phyloP scores from a whole-genome alignment of 495 filamentous ascomycete genomes.

The Amphirosellinia nigrospora region DNA sequence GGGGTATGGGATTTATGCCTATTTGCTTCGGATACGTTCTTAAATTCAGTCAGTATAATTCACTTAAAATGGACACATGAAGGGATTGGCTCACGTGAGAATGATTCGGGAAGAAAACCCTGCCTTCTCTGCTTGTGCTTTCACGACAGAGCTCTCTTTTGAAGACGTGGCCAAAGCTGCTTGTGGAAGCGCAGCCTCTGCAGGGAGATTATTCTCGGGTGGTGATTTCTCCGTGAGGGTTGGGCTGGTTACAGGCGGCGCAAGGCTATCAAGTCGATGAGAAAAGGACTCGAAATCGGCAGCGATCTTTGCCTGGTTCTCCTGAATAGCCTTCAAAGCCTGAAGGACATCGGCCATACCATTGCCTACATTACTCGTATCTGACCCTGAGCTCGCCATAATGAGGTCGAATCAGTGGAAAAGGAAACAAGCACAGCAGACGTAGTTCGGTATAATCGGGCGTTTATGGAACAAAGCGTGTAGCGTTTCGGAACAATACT shows the following conservation, averaged over 20 bases:
- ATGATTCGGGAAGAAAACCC: constrained; percentile 69
- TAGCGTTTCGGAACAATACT: background rate
- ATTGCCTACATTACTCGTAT: constrained; percentile 25
- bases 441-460: background rate
- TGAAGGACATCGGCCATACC: constrained; percentile 59
- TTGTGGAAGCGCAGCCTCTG: constrained; percentile 14
- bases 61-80: background rate
- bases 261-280: constrained; percentile 66
- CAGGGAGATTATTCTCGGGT: constrained; percentile 24
- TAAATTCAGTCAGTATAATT: constrained; percentile 16
- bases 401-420: constrained; percentile 23
- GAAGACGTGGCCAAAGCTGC: constrained; percentile 27
- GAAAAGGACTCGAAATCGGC: constrained; percentile 69
- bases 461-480: background rate
- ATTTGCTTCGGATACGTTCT: constrained; percentile 95
- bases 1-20: constrained; percentile 86
- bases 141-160: constrained; percentile 28
- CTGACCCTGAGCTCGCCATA: constrained; percentile 37
- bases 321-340: constrained; percentile 58
- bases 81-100: constrained; percentile 51
- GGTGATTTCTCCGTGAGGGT: constrained; percentile 28
- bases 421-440: constrained; percentile 2
- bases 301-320: constrained; percentile 64
- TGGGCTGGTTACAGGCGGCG: constrained; percentile 45
- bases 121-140: constrained; percentile 34